phyloP scores from a whole-genome alignment of 139 green algal genomes.

The Chlorella sp. region DNA sequence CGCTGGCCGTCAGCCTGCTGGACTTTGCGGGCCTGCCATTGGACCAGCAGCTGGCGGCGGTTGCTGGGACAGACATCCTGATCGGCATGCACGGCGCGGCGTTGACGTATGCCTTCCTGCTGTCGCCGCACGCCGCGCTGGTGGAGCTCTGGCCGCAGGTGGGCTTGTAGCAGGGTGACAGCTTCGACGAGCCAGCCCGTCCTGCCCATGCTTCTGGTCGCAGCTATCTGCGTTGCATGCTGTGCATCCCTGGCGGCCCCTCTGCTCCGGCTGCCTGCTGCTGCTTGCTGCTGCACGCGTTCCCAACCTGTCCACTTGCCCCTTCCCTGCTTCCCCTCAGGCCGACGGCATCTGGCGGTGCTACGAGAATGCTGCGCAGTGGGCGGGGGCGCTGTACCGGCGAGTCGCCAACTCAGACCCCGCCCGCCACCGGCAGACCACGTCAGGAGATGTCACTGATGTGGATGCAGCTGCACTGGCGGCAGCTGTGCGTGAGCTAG shows the following conservation, averaged over 20 bases:
- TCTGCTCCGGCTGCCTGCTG: neutral
- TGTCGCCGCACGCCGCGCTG: slow-evolving; percentile 77
- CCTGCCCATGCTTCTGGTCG: no score
- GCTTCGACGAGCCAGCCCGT: no score
- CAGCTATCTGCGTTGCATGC: no score
- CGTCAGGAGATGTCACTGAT: neutral
- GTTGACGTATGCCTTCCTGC: slow-evolving; percentile 79
- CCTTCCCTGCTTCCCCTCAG: neutral
- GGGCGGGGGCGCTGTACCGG: slow-evolving; percentile 30
- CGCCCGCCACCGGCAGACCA: neutral
- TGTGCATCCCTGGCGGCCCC: no score
- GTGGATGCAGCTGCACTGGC: slow-evolving; percentile 9
- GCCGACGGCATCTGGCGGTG: slow-evolving; percentile 39
- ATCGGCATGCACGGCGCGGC: slow-evolving; percentile 84
- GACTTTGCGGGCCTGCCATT: slow-evolving; percentile 45
- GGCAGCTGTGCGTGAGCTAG: slow-evolving; percentile 11
- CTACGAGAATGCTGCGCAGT: slow-evolving; percentile 34
- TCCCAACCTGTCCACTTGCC: neutral
- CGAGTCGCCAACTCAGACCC: slow-evolving; percentile 26
- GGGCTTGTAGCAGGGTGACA: neutral
- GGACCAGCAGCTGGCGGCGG: slow-evolving; percentile 76
- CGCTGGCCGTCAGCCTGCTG: slow-evolving; percentile 15
- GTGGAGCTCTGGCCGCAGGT: slow-evolving; percentile 72
- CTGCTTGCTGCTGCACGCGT: no score
- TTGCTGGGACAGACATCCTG: slow-evolving; percentile 74